A percentile compares a stretch with the other conserved stretches of the same genome.
Evolutionary conservation across 805 yeast species (phyloP).

Genomic region (Pichia nanzhaoensis): DNA sequence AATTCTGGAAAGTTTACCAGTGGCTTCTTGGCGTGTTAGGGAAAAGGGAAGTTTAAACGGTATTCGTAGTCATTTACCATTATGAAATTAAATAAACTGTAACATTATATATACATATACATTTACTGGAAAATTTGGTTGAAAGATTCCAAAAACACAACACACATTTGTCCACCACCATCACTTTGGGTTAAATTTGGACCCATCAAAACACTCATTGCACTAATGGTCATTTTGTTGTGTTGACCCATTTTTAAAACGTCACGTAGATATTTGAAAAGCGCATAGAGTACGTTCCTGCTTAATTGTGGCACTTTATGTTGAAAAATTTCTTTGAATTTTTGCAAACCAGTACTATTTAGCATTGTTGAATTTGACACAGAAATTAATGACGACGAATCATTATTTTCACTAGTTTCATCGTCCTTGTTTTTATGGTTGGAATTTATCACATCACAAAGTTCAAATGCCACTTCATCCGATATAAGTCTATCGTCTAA

Average conservation of each 20-base stretch:
- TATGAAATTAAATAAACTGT: conserved; percentile 1
- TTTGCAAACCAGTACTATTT: background rate
- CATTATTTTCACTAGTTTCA: conserved; percentile 8
- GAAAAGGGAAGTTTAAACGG: conserved; percentile 8
- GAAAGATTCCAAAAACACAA: conserved; percentile 25
- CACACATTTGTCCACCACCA: conserved; percentile 30
- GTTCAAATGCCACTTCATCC: conserved; percentile 31
- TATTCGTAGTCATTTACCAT: conserved; percentile 11
- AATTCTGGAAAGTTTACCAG: conserved; percentile 65
- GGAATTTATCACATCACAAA: conserved; percentile 30
- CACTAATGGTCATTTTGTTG: conserved; percentile 81
- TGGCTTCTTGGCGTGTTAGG: conserved; percentile 65
- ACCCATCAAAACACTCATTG: conserved; percentile 38
- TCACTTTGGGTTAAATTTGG: conserved; percentile 31
- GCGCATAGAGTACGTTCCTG: conserved; percentile 50
- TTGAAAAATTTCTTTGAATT: conserved; percentile 28
- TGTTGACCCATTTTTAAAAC: conserved; percentile 53
- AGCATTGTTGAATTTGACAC: background rate
- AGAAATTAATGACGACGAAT: background rate
- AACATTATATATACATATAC: no score
- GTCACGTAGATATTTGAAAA: conserved; percentile 61
- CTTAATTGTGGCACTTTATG: conserved; percentile 47
- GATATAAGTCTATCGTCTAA: conserved; percentile 67
- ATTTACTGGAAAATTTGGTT: conserved; percentile 18
- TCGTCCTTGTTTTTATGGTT: background rate